Evolutionary conservation across 345 rosid species (phyloP), one percentile per base, ranked within the genome.

Genomic region (Brassica incana): DNA sequence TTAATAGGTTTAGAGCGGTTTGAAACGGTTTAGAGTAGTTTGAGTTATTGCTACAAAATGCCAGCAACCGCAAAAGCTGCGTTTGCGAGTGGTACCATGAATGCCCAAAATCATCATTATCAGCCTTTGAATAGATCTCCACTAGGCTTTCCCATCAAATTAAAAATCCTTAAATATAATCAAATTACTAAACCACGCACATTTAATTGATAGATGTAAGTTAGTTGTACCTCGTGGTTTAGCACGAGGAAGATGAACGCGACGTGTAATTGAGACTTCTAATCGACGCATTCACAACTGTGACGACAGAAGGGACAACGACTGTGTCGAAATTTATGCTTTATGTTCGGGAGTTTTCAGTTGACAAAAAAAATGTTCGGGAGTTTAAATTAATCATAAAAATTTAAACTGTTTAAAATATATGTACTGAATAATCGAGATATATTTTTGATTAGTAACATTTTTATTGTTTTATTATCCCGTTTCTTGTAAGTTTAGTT

Each of bases 141-240:
- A 27, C 65, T 63, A 70, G 56, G 29, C 9, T 10, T 64, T 60
- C 27, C 56, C 18, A 10, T 63, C 43, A 50, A 65, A 63, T 35
- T 35, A 25, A 5, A 35, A 64, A 71, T 64, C 32, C 33, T 70
- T 35, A 63, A 69, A 9, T 40, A 50, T 64, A 71, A 63, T 35
- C 71, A 63, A 10, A 25, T 29, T 50, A 9, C 43, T 50, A 58
- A 65, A 72, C 52, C 25, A 72, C 10, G 14, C 35, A 29, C 71
- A 72, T 15, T 20, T 61, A 45, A 48, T 60, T 54, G 18, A 8
- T 60, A 48, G 30, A 79, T 67, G 29, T 48, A 79, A 67, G 35
- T 61, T 68, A 74, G 59, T 33, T 43, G 58, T 35, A 68, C 82
- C 78, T 73, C 74, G 78, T 67, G 82, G 69, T 35, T 5, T 73